These are phyloP conservation scores for Zymoseptoria pseudotritici DNA, from an alignment of 2,329 filamentous ascomycete species.

Conservation along the genomic window DNA sequence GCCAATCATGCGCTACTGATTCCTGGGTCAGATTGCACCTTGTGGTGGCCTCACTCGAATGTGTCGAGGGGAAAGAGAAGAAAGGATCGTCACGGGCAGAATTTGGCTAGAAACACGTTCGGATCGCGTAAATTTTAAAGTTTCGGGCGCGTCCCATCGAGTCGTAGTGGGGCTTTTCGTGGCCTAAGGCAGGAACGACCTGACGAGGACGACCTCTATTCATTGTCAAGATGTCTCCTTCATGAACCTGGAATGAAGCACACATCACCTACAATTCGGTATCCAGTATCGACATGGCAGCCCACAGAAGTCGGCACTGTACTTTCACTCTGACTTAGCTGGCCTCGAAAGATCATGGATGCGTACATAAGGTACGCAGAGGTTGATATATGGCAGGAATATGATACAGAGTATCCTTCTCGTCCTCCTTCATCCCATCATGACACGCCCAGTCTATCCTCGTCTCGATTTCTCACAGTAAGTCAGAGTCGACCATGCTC, in stretches of 20 bases:
- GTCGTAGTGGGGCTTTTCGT: not conserved
- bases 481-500: not conserved
- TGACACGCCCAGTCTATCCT: not conserved
- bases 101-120: not conserved
- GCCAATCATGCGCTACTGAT: not conserved
- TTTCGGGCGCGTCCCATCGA: not conserved
- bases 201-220: not conserved
- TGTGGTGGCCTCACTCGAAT: conserved; percentile 33
- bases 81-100: conserved; percentile 15
- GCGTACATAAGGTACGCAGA: not conserved
- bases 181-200: not conserved
- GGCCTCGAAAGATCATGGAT: not conserved
- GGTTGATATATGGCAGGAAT: not conserved
- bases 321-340: not conserved
- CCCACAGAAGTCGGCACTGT: not conserved
- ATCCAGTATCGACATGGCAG: not conserved
- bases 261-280: not conserved
- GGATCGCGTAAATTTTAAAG: not conserved
- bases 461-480: not conserved
- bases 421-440: not conserved
- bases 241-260: too few species aligned
- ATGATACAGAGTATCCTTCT: not conserved
- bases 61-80: conserved; percentile 38
- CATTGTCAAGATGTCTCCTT: not conserved
- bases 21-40: conserved; percentile 20